Evolutionary conservation across 108 stramenopile genomes (phyloP).

Genomic region (Skeletonema marinoi): DNA sequence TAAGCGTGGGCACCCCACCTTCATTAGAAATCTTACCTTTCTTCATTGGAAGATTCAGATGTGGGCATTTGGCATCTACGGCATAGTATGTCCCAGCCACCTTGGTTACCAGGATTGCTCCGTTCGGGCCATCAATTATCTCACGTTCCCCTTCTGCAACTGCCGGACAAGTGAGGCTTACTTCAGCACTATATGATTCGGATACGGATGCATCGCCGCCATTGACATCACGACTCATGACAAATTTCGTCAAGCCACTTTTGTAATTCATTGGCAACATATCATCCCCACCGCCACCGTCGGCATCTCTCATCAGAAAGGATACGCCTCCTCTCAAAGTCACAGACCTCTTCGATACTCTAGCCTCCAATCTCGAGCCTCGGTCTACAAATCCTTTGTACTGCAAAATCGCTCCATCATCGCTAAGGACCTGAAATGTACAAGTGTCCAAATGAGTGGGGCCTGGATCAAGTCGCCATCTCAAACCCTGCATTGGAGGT

Average conservation of each 20-base stretch:
- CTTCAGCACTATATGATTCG: background rate
- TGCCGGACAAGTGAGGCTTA: slow-evolving; percentile 21
- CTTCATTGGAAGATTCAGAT: slow-evolving; percentile 55
- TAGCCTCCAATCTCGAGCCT: slow-evolving; percentile 83
- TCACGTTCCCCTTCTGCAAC: slow-evolving; percentile 41
- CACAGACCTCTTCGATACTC: slow-evolving; percentile 77
- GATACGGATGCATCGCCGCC: background rate
- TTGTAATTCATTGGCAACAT: slow-evolving; percentile 82
- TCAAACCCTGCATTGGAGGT: slow-evolving; percentile 78
- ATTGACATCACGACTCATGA: slow-evolving; percentile 61
- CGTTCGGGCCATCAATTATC: slow-evolving; percentile 34
- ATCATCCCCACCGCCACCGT: slow-evolving; percentile 62
- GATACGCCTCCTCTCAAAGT: slow-evolving; percentile 74
- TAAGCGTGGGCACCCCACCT: slow-evolving; percentile 29
- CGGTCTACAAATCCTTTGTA: slow-evolving; percentile 88
- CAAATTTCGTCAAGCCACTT: slow-evolving; percentile 80
- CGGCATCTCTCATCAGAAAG: slow-evolving; percentile 82
- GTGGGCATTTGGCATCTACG: slow-evolving; percentile 53
- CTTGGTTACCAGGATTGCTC: slow-evolving; percentile 47
- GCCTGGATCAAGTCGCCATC: slow-evolving; percentile 87
- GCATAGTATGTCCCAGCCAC: slow-evolving; percentile 44
- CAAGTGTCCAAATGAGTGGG: slow-evolving; percentile 92
- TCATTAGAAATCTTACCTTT: slow-evolving; percentile 41
- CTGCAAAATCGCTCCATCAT: slow-evolving; percentile 79
- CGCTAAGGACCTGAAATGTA: slow-evolving; percentile 81